phyloP scores from a whole-genome alignment of 2,329 filamentous ascomycete species.

The Fusarium tupiense region DNA sequence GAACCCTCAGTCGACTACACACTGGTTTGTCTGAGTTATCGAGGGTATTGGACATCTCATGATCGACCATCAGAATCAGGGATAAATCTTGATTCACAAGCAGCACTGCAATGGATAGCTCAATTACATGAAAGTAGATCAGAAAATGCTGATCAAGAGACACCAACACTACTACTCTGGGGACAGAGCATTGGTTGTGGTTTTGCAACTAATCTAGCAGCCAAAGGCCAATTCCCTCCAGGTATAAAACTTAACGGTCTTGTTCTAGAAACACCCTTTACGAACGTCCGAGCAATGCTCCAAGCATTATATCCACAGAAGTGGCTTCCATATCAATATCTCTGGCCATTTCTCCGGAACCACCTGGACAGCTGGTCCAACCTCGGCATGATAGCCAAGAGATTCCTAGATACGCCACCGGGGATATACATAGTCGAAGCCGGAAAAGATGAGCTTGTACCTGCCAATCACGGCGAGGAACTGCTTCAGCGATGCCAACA shows the following conservation, averaged over 20 bases:
- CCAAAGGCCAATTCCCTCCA: slow-evolving; percentile 45
- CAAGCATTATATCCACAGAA: slow-evolving; percentile 78
- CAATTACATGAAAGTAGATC: slow-evolving; percentile 48
- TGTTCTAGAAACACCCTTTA: slow-evolving; percentile 80
- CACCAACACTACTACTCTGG: slow-evolving; percentile 69
- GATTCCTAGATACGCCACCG: slow-evolving; percentile 43
- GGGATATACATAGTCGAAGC: slow-evolving; percentile 63
- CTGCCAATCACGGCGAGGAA: slow-evolving; percentile 57
- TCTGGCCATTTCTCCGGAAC: slow-evolving; percentile 78
- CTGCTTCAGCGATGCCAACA: slow-evolving; percentile 59
- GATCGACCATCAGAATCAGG: slow-evolving; percentile 76
- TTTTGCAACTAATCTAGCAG: slow-evolving; percentile 71
- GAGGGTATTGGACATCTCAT: slow-evolving; percentile 81
- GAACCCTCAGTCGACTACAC: slow-evolving; percentile 54
- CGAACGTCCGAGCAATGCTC: slow-evolving; percentile 76
- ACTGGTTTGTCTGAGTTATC: slow-evolving; percentile 68
- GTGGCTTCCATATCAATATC: slow-evolving; percentile 81
- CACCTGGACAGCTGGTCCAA: slow-evolving; percentile 66
- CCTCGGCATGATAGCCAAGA: slow-evolving; percentile 53
- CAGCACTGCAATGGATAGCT: slow-evolving; percentile 70
- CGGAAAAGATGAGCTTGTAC: slow-evolving; percentile 68
- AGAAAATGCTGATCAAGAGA: slow-evolving; percentile 25
- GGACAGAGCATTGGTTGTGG: slow-evolving; percentile 81
- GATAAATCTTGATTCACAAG: slow-evolving; percentile 74
- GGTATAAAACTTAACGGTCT: slow-evolving; percentile 59